A percentile compares a stretch with the other conserved stretches of the same genome.
These are phyloP conservation scores for Rhizopus delemar DNA, from an alignment of 371 early-diverging fungal genomes.

Conservation along the genomic window DNA sequence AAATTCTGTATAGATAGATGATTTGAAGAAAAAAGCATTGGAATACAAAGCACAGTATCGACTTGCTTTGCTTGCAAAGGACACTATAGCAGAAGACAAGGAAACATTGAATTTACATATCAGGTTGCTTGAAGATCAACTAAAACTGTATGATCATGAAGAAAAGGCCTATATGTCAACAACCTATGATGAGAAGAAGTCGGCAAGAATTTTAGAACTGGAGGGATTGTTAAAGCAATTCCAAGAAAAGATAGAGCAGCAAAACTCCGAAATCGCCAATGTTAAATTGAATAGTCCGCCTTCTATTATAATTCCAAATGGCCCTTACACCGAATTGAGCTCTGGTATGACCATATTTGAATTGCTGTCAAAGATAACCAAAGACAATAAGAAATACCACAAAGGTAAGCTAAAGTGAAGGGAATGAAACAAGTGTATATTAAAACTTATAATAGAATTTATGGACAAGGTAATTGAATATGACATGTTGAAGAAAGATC, in stretches of 20 bases:
- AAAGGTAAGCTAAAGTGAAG: not conserved
- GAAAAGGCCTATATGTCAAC: conserved; percentile 46
- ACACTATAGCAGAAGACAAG: conserved; percentile 32
- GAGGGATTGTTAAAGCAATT: conserved; percentile 23
- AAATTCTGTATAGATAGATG: conserved; percentile 10
- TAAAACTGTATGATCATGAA: conserved; percentile 67
- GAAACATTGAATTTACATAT: conserved; percentile 44
- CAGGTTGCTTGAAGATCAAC: conserved; percentile 53
- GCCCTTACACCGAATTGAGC: conserved; percentile 12
- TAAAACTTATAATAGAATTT: not conserved
- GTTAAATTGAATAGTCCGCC: not conserved
- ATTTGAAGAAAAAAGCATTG: conserved; percentile 13
- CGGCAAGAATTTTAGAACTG: conserved; percentile 43
- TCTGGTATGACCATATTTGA: conserved; percentile 6
- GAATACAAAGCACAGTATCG: conserved; percentile 5
- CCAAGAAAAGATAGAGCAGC: conserved; percentile 4
- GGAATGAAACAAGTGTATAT: too few species aligned
- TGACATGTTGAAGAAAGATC: not conserved
- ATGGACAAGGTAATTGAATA: not conserved
- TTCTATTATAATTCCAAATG: not conserved
- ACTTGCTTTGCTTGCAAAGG: conserved; percentile 18
- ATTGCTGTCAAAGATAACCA: not conserved
- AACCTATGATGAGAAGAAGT: conserved; percentile 59
- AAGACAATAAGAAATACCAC: not conserved
- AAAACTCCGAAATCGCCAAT: conserved; percentile 3